Base-by-base conservation (phyloP, 768 basidiomycete genomes). In the Russula dissimulans region DNA sequence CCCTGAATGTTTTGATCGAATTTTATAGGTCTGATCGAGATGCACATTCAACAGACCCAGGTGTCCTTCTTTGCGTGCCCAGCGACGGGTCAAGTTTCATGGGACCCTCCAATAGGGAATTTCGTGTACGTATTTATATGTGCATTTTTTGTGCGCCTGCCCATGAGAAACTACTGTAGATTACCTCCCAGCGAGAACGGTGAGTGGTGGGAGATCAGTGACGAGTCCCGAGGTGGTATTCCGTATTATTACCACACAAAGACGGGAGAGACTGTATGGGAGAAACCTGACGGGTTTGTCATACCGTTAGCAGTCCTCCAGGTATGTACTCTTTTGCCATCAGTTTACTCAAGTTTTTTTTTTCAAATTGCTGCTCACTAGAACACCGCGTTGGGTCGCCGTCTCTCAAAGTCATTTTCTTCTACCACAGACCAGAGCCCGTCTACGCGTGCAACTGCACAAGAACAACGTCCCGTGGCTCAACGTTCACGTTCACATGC, bases 221-320 rank as follows among this genome's bases (percentile, higher is more conserved):
- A 97, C 70, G 88, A 91, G 41, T 81, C 85, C 47, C 80, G 91
- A 54, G 87, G 85, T 47, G 90, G 90, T 34, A 76, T 93, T 57
- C 84, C 89, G 4, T 97, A 97, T 71, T 97, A 93, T 73, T 95
- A 95, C 73, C 93, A 95, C 68, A 97, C 93, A 10, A 87, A 91
- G 71, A 86, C 90, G 1, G 86, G 87, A 1, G 87, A 91, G 67
- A 95, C 94, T 1, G 87, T 91, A 39, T 97, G 94, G 94, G 91
- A 91, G 60, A 81, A 87, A n/a, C 94, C 94, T 14, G 73, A 78
- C 26, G 89, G 85, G 38, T 94, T 97, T 70, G 87, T 97, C 34
- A 95, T 97, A 62, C 94, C 94, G 39, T 76, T 97, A 54, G 87
- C 86, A 12, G 82, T 93, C 65, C 84, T 95, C 17, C 93, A 95